Percentiles rank a stretch among this genome's conserved stretches.
Evolutionary conservation across 768 basidiomycete species (phyloP).

Genomic region (Russula compacta): DNA sequence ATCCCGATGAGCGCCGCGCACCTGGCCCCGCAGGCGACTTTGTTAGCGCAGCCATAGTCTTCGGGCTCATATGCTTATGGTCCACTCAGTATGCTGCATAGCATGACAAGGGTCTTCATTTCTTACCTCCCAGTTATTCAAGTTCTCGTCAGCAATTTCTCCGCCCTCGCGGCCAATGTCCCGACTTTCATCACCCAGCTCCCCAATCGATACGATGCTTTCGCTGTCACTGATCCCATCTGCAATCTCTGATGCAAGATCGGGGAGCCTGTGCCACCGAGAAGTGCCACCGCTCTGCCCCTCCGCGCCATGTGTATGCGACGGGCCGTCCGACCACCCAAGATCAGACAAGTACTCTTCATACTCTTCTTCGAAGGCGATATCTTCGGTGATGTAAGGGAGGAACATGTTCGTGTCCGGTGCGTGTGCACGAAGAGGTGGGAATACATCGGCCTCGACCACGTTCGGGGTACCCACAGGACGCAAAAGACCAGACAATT

Average conservation of each 20-base stretch:
- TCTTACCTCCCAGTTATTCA: conserved; percentile 94
- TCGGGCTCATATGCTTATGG: conserved; percentile 85
- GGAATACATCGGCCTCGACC: conserved; percentile 88
- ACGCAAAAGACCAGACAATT: conserved; percentile 64
- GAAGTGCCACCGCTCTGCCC: conserved; percentile 34
- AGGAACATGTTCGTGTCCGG: conserved; percentile 77
- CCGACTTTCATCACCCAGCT: conserved; percentile 72
- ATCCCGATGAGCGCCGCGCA: conserved; percentile 67
- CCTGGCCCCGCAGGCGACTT: conserved; percentile 74
- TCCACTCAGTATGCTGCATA: conserved; percentile 1
- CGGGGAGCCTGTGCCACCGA: conserved; percentile 80
- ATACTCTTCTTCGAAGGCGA: conserved; percentile 94
- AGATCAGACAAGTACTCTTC: conserved; percentile 92
- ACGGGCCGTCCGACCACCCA: conserved; percentile 57
- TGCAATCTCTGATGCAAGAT: conserved; percentile 69
- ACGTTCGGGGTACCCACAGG: conserved; percentile 68
- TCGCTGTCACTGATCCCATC: conserved; percentile 93
- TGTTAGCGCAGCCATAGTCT: conserved; percentile 87
- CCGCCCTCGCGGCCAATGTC: conserved; percentile 52
- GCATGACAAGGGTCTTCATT: background rate
- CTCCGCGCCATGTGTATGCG: conserved; percentile 27
- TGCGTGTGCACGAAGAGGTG: conserved; percentile 81
- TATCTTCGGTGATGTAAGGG: conserved; percentile 88
- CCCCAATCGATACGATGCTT: conserved; percentile 83
- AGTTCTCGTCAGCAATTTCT: conserved; percentile 64